Percentiles rank a stretch among this genome's conserved stretches.
Evolutionary conservation across 1,284 basidiomycete species (phyloP).

Genomic region (Cryptococcus floricola): DNA sequence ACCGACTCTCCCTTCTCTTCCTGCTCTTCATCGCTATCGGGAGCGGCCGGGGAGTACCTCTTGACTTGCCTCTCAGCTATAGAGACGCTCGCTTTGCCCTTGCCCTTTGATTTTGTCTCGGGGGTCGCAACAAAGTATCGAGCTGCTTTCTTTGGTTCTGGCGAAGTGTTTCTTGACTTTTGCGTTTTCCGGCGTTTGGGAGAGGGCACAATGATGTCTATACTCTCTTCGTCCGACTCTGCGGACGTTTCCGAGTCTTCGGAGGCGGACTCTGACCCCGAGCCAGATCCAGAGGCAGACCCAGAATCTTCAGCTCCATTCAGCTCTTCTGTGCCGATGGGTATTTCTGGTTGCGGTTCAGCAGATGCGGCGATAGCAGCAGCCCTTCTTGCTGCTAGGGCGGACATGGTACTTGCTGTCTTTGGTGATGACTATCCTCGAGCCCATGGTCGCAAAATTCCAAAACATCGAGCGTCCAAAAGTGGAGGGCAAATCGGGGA

Average conservation of each 20-base stretch:
- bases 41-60: conserved; percentile 35
- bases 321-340: no score
- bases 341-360: neutral
- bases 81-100: neutral
- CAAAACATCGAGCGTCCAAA: neutral
- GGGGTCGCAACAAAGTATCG: conserved; percentile 3
- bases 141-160: neutral
- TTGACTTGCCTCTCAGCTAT: neutral
- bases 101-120: no score
- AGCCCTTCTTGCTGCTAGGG: conserved; percentile 29
- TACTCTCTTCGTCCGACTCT: neutral
- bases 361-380: conserved; percentile 12
- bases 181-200: conserved; percentile 9
- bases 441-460: neutral
- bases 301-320: no score
- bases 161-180: neutral
- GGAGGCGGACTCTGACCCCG: neutral
- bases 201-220: neutral
- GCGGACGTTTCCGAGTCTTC: neutral
- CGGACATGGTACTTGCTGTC: conserved; percentile 19
- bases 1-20: conserved; percentile 14
- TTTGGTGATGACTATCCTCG: neutral
- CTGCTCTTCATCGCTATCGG: conserved; percentile 14
- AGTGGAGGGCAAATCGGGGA: no score
- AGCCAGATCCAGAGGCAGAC: neutral